A percentile compares a stretch with the other conserved stretches of the same genome.
Conservation (phyloP, 805 yeast species). For the Yamadazyma laniorum region DNA sequence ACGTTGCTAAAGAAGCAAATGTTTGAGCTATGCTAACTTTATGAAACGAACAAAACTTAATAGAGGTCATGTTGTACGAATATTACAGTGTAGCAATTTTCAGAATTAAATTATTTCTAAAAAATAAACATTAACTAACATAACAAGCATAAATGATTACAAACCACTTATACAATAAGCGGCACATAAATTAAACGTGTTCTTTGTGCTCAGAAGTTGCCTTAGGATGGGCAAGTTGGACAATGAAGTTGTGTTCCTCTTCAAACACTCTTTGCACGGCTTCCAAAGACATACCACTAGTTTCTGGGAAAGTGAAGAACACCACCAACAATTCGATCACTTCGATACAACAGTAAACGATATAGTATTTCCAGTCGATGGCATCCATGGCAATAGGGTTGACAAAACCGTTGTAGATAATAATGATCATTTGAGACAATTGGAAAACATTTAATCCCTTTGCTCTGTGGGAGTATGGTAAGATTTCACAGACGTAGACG, state of each 20-base stretch:
- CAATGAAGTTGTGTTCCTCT: slow-evolving; percentile 15
- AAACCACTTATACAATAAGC: too few species aligned
- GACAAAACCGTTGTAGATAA: slow-evolving; percentile 27
- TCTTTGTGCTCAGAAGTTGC: neutral
- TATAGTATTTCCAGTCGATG: slow-evolving; percentile 43
- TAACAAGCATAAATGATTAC: neutral
- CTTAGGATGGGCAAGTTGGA: slow-evolving; percentile 2
- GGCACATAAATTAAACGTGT: too few species aligned
- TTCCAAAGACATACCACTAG: slow-evolving; percentile 41
- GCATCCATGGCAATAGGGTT: slow-evolving; percentile 40
- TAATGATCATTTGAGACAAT: slow-evolving; percentile 17
- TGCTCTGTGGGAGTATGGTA: slow-evolving; percentile 38
- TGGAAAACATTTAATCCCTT: slow-evolving; percentile 37
- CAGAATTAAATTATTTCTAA: neutral
- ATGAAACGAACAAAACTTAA: too few species aligned
- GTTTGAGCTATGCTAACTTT: too few species aligned
- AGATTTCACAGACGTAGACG: slow-evolving; percentile 43
- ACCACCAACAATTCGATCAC: slow-evolving; percentile 28
- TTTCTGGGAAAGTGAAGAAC: slow-evolving; percentile 39
- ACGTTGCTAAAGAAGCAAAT: slow-evolving; percentile 3
- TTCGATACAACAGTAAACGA: slow-evolving; percentile 33
- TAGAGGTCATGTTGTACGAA: too few species aligned
- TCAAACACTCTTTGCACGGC: slow-evolving; percentile 41
- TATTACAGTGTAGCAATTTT: too few species aligned
- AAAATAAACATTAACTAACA: neutral